These are phyloP conservation scores for Pyrenochaeta sp. DNA, from an alignment of 2,329 filamentous ascomycete species.

Conservation along the genomic window DNA sequence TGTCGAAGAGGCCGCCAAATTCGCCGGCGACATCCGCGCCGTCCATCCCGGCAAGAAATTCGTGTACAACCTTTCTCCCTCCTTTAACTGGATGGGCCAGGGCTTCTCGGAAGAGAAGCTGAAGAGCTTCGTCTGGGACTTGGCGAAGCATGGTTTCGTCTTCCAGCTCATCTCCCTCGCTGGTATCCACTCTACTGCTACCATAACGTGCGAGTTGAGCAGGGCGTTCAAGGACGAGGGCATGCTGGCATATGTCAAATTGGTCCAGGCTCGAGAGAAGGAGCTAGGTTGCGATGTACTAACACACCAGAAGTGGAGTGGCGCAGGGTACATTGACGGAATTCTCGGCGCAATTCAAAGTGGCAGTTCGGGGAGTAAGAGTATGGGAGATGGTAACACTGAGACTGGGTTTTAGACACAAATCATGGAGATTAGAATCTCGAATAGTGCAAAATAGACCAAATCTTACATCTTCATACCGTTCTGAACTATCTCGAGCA, in stretches of 20 bases:
- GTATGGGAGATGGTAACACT: slow-evolving; percentile 95
- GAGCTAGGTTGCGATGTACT: slow-evolving; percentile 90
- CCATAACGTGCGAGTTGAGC: slow-evolving; percentile 77
- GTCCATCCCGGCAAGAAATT: slow-evolving; percentile 81
- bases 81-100: slow-evolving; percentile 98
- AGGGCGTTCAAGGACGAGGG: slow-evolving; percentile 86
- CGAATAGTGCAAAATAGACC: too few relatives aligned
- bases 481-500: too few relatives aligned
- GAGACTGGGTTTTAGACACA: slow-evolving; percentile 63
- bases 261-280: slow-evolving; percentile 90
- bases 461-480: too few relatives aligned
- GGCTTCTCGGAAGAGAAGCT: slow-evolving; percentile 85
- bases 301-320: slow-evolving; percentile 91
- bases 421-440: too few relatives aligned
- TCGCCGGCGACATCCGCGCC: slow-evolving; percentile 78
- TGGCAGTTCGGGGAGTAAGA: slow-evolving; percentile 86
- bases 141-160: slow-evolving; percentile 83
- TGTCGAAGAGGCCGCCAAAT: slow-evolving; percentile 76
- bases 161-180: slow-evolving; percentile 72
- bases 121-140: slow-evolving; percentile 94
- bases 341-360: slow-evolving; percentile 91
- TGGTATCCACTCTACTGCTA: slow-evolving; percentile 70
- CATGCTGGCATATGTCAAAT: slow-evolving; percentile 96
- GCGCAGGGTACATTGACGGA: slow-evolving; percentile 81
- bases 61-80: slow-evolving; percentile 95